phyloP scores from a whole-genome alignment of 2,329 filamentous ascomycete genomes.

The Nigrograna mackinnonii region DNA sequence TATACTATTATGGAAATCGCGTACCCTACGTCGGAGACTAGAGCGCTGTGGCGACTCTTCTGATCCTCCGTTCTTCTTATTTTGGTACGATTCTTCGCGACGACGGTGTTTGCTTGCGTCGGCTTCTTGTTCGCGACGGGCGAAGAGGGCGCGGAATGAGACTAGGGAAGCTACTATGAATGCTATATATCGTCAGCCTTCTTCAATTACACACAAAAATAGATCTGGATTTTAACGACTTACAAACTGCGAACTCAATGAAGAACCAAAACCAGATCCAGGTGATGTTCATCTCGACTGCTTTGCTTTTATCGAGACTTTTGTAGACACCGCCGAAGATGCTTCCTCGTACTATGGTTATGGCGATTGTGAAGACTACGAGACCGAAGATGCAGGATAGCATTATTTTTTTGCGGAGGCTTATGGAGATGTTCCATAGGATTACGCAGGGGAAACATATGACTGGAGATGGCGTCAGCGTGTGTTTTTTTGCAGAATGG shows the following conservation, averaged over 20 bases:
- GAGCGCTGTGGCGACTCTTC: neutral
- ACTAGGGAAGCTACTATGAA: too few species aligned
- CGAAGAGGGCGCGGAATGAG: too few species aligned
- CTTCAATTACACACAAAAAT: too few species aligned
- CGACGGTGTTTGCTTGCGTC: too few species aligned
- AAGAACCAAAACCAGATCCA: constrained; percentile 12
- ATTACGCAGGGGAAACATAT: constrained; percentile 11
- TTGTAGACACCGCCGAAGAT: constrained; percentile 8
- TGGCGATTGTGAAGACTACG: constrained; percentile 10
- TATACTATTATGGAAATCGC: constrained; percentile 9
- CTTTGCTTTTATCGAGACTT: constrained; percentile 3
- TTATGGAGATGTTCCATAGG: constrained; percentile 8
- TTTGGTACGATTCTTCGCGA: too few species aligned
- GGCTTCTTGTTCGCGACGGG: too few species aligned
- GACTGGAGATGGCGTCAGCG: constrained; percentile 7
- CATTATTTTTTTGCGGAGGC: constrained; percentile 8
- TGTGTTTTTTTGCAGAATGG: too few species aligned
- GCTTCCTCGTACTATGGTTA: constrained; percentile 12
- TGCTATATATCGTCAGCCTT: too few species aligned
- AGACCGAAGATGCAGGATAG: constrained; percentile 10
- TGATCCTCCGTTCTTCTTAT: too few species aligned
- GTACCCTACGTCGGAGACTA: constrained; percentile 1
- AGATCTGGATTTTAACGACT: too few species aligned
- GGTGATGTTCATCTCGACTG: constrained; percentile 1
- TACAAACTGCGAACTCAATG: constrained; percentile 9